Conservation (phyloP, 2,329 filamentous ascomycete genomes). For the Tolypocladium nubicola region DNA sequence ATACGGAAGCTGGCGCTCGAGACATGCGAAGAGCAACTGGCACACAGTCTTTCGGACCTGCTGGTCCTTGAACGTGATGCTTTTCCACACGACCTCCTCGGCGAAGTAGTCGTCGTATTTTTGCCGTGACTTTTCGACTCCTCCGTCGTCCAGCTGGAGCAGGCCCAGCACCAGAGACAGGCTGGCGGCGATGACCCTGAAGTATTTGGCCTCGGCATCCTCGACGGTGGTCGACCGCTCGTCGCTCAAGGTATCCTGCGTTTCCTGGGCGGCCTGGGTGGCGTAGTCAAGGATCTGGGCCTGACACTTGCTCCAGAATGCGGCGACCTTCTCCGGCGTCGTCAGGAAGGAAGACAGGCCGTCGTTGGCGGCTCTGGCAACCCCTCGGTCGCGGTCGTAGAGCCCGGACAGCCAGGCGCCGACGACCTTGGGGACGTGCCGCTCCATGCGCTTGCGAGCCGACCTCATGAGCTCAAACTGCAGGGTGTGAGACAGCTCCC, state of each 20-base stretch:
- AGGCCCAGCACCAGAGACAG: slow-evolving; percentile 45
- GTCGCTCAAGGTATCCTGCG: slow-evolving; percentile 73
- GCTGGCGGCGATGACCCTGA: slow-evolving; percentile 54
- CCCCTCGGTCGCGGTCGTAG: slow-evolving; percentile 74
- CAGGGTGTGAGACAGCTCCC: slow-evolving; percentile 71
- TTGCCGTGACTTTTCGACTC: slow-evolving; percentile 48
- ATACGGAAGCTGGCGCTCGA: slow-evolving; percentile 38
- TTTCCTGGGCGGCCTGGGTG: slow-evolving; percentile 70
- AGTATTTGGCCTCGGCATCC: slow-evolving; percentile 78
- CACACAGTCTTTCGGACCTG: slow-evolving; percentile 40
- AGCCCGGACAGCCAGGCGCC: slow-evolving; percentile 86
- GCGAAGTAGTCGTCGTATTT: slow-evolving; percentile 58
- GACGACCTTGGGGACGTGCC: slow-evolving; percentile 63
- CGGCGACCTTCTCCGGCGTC: slow-evolving; percentile 65
- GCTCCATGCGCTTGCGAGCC: slow-evolving; percentile 73
- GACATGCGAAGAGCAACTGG: slow-evolving; percentile 37
- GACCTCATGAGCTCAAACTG: slow-evolving; percentile 54
- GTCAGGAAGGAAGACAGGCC: slow-evolving; percentile 67
- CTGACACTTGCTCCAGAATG: slow-evolving; percentile 77
- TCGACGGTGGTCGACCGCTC: slow-evolving; percentile 75
- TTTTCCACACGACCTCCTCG: slow-evolving; percentile 55
- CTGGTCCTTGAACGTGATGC: slow-evolving; percentile 51
- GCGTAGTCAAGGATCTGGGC: slow-evolving; percentile 73
- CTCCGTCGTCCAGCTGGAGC: slow-evolving; percentile 34
- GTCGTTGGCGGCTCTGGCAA: slow-evolving; percentile 65